Conservation (phyloP, 78 protist species). For the Dictyostelium brefeldianum region DNA sequence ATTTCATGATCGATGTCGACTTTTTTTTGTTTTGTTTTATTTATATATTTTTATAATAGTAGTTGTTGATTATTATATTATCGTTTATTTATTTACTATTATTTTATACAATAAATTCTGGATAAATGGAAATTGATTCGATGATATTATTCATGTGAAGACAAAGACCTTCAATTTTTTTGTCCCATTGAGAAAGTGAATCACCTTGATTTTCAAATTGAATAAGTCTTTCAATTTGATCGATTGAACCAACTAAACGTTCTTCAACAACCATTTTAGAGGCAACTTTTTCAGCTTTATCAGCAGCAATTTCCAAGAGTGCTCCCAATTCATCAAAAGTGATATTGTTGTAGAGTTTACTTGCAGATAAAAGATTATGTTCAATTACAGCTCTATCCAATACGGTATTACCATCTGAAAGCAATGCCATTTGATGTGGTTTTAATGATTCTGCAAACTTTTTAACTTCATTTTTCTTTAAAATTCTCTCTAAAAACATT, state of each 20-base stretch:
- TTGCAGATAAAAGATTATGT: constrained; percentile 93
- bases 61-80: background rate
- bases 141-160: constrained; percentile 76
- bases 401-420: constrained; percentile 91
- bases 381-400: constrained; percentile 94
- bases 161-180: constrained; percentile 65
- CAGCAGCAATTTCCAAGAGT: constrained; percentile 91
- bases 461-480: constrained; percentile 85
- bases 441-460: constrained; percentile 76
- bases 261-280: constrained; percentile 92
- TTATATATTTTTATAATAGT: background rate
- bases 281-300: constrained; percentile 91
- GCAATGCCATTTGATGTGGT: constrained; percentile 88
- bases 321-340: constrained; percentile 92
- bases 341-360: constrained; percentile 92
- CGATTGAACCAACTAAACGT: constrained; percentile 87
- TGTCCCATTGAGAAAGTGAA: constrained; percentile 66
- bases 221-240: constrained; percentile 82
- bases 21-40: background rate
- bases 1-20: too few relatives aligned
- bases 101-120: constrained; percentile 64
- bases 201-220: constrained; percentile 77
- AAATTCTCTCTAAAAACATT: constrained; percentile 90
- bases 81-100: background rate
- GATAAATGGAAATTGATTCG: constrained; percentile 64